Evolutionary conservation across 352 stramenopile genomes (phyloP).

Genomic region (Phytophthora agathidicida): DNA sequence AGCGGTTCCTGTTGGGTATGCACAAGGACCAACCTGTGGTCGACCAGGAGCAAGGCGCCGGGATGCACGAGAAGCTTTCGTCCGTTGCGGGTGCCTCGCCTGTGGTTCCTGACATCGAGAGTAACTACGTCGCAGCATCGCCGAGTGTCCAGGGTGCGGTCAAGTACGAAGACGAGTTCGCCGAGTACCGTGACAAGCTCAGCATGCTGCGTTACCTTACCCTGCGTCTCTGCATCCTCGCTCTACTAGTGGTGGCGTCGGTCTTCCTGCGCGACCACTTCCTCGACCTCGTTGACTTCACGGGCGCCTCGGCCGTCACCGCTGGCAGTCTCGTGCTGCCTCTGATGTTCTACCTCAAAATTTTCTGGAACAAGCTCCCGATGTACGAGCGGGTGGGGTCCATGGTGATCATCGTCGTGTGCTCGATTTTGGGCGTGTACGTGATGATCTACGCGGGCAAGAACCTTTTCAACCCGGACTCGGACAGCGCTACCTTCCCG

Average conservation of each 20-base stretch:
- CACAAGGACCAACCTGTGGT: conserved; percentile 26
- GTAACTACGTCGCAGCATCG: conserved; percentile 12
- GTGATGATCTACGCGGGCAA: conserved; percentile 48
- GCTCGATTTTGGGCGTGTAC: conserved; percentile 41
- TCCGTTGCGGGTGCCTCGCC: conserved; percentile 14
- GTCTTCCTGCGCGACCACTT: conserved; percentile 51
- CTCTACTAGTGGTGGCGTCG: conserved; percentile 38
- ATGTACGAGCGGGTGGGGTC: conserved; percentile 46
- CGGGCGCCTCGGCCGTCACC: conserved; percentile 45
- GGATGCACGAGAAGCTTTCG: conserved; percentile 28
- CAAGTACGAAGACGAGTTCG: conserved; percentile 33
- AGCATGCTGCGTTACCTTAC: conserved; percentile 41
- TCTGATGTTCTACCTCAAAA: conserved; percentile 57
- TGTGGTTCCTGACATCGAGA: conserved; percentile 7
- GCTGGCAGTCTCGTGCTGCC: conserved; percentile 47
- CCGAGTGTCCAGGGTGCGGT: conserved; percentile 2
- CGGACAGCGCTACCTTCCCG: conserved; percentile 42
- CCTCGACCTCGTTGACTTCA: conserved; percentile 58
- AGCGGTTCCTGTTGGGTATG: conserved; percentile 49
- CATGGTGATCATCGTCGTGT: conserved; percentile 42
- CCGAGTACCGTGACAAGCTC: conserved; percentile 35
- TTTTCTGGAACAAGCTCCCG: conserved; percentile 43
- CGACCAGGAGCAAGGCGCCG: conserved; percentile 19
- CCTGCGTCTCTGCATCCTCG: conserved; percentile 40
- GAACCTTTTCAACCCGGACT: conserved; percentile 44